Conservation (phyloP, 768 basidiomycete species). For the Strobilomyces dryophilus region DNA sequence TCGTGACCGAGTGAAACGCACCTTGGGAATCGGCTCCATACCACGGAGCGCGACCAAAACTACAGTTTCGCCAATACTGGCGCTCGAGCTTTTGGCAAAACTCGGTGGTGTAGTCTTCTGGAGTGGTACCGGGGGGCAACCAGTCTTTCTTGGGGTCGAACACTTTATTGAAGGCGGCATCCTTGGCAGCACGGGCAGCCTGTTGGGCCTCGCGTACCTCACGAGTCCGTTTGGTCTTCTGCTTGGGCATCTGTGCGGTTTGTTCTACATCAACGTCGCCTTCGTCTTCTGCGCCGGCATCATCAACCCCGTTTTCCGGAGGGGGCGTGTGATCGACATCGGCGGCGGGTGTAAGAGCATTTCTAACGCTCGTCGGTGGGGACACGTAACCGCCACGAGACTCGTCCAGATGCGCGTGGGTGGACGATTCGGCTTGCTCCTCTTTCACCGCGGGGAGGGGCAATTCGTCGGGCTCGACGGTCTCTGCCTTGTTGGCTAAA, state of each 20-base stretch:
- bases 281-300: conserved; percentile 15
- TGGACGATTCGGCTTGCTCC: conserved; percentile 32
- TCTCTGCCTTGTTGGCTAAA: conserved; percentile 35
- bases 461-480: conserved; percentile 41
- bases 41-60: conserved; percentile 88
- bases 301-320: conserved; percentile 7
- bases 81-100: conserved; percentile 86
- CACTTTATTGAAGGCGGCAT: conserved; percentile 55
- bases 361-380: conserved; percentile 25
- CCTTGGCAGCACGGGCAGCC: conserved; percentile 41
- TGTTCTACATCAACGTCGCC: conserved; percentile 18
- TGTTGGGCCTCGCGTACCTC: conserved; percentile 45
- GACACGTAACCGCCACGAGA: conserved; percentile 20
- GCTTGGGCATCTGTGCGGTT: conserved; percentile 34
- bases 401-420: not conserved
- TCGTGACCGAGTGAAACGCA: conserved; percentile 29
- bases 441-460: conserved; percentile 38
- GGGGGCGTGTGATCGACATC: conserved; percentile 10
- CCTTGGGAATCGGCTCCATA: conserved; percentile 97
- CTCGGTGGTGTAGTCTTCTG: conserved; percentile 81
- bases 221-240: conserved; percentile 43
- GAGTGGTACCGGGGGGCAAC: conserved; percentile 70
- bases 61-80: conserved; percentile 88
- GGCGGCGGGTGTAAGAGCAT: conserved; percentile 19
- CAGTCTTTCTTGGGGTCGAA: conserved; percentile 76